Evolutionary conservation across 805 yeast genomes (phyloP), one percentile per base, ranked within the genome.

Genomic region (Nakazawaea anatomiae): DNA sequence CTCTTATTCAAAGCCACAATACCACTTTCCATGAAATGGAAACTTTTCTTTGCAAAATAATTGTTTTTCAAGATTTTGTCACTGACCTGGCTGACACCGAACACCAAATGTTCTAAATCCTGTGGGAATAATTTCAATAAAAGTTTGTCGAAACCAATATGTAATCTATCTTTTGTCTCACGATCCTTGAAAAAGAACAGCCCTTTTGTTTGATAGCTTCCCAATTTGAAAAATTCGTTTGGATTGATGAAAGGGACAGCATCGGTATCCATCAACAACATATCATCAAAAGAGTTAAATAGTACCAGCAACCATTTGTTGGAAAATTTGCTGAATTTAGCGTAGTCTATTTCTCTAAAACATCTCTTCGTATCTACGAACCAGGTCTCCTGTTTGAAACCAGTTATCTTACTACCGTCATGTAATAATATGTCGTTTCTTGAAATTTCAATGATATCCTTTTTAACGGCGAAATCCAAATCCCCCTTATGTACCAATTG

Each of bases 201-300:
- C 11, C 72, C 70, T 4, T 68, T 59, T 4, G 64, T 58, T 38
- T 59, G 49, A 58, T 68, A 76, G 31, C 67, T 65, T n/a, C 61
- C 57, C 29, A 69, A 57, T 18, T 66, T 56, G 52, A 75, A 69
- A 54, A 75, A 76, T 6, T 66, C 54, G n/a, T 58, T 56, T 9
- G 67, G 59, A 3, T 74, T 68, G 29, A 69, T 56, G 43, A 73
- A 57, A 9, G 70, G 72, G 34, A 75, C 71, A 0, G 76, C 63
- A 59, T 79, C 84, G 2, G 84, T 78, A 62, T 80, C 85, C 53
- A 80, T 58, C 57, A 80, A 62, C 34, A 80, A 69, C 64, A 71
- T 73, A 51, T 80, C 83, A 55, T 77, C 81, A 59, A 76, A 80
- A 2, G 83, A 75, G 53, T 75, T 82, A 62, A 83, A 83, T 31